These are phyloP conservation scores for Microdochium paspali DNA, from an alignment of 2,329 filamentous ascomycete genomes.

Conservation along the genomic window DNA sequence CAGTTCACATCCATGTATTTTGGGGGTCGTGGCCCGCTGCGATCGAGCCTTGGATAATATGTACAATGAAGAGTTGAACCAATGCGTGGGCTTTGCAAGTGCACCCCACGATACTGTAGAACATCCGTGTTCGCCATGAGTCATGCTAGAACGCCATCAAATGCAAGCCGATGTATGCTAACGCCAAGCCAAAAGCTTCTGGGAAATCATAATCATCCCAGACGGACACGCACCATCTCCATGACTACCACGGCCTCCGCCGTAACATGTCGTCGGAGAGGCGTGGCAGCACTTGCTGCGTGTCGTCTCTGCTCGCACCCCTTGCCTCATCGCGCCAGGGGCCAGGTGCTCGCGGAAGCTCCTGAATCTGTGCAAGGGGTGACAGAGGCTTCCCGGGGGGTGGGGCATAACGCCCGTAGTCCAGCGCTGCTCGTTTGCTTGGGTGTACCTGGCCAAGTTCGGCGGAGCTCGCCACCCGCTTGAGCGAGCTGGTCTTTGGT, in stretches of 20 bases:
- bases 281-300: neutral
- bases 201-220: too few species aligned
- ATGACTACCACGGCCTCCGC: neutral
- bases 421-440: neutral
- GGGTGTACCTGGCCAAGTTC: neutral
- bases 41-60: neutral
- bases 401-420: neutral
- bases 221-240: neutral
- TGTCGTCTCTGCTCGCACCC: neutral
- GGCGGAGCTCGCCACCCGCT: slow-evolving; percentile 2
- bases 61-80: neutral
- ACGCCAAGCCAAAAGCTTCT: neutral
- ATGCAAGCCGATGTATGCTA: neutral
- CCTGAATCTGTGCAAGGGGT: neutral
- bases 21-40: neutral
- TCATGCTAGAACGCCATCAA: neutral
- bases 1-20: neutral
- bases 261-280: neutral
- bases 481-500: slow-evolving; percentile 26
- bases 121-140: neutral
- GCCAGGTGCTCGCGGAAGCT: neutral
- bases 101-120: neutral
- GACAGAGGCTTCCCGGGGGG: neutral
- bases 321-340: neutral
- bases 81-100: neutral